Evolutionary conservation across 1,284 basidiomycete genomes (phyloP), one percentile per base, ranked within the genome.

Genomic region (Thecaphora thlaspeos): DNA sequence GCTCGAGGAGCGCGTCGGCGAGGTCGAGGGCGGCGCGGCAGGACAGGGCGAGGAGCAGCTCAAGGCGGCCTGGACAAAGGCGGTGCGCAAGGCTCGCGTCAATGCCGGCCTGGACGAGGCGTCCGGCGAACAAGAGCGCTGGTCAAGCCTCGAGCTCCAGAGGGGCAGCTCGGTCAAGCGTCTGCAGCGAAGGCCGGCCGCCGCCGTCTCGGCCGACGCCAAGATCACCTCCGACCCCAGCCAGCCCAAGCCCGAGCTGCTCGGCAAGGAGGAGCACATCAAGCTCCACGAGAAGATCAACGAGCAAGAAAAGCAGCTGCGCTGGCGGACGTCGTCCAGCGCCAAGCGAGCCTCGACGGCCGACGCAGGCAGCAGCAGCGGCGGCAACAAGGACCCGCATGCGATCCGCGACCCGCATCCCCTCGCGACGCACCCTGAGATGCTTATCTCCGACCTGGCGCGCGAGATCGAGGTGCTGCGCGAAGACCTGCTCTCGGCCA

Each of bases 381-480:
- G 38, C 24, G 21, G 39, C 9, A 41, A 44, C 38, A 47, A 21
- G 22, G 36, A 50, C 4, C 43, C 45, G n/a, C 46, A 58, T 28
- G 43, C 59, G 39, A 64, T 75, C 21, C 70, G 70, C 37, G 74
- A 77, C 28, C 67, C 70, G 2, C 85, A 88, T 71, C 81, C 83
- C 0, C 84, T 97, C 9, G 81, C 85, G 8, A 84, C 88, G 71
- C 90, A 94, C 63, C 86, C 89, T 0, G 83, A 89, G 67, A 77
- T 82, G 42, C 71, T 82, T 14, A 84, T 97, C 46, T 82, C 88
- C 9, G 79, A 83, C 1, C 81, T 91, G 32, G 91, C 92, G 9
- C 82, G 82, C 48, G 87, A 90, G 48, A 87, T 90, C 56, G 84
- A 86, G 17, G 88, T 89, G 50, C 82, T 92, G 46, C 84, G 89